phyloP scores from a whole-genome alignment of 768 basidiomycete genomes.

The Lentinula guzmanii region DNA sequence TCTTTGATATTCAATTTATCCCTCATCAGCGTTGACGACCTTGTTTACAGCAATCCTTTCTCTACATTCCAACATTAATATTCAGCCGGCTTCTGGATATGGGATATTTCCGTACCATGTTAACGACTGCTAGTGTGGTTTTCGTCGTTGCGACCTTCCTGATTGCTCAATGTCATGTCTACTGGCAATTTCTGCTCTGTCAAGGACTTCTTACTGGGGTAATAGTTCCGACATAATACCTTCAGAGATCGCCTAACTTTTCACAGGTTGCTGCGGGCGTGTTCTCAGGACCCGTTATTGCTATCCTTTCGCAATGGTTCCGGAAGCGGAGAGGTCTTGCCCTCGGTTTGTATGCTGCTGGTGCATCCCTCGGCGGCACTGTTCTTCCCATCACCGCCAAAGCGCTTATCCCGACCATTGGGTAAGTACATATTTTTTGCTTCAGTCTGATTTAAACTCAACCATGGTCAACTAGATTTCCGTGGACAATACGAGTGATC shows the following conservation, averaged over 20 bases:
- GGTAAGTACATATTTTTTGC: conserved; percentile 20
- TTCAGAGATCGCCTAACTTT: not conserved
- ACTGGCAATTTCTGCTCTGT: conserved; percentile 54
- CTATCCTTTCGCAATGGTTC: conserved; percentile 44
- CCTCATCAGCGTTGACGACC: not conserved
- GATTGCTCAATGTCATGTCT: conserved; percentile 43
- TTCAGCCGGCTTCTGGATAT: conserved; percentile 39
- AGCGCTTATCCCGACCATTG: conserved; percentile 31
- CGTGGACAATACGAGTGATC: conserved; percentile 47
- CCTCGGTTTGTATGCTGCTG: conserved; percentile 38
- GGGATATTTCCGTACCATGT: conserved; percentile 39
- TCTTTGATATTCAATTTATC: not conserved
- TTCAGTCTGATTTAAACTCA: not conserved
- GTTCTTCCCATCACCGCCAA: conserved; percentile 39
- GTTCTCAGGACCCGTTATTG: conserved; percentile 34
- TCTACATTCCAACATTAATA: conserved; percentile 2
- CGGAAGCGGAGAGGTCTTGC: conserved; percentile 35
- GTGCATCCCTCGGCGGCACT: conserved; percentile 41
- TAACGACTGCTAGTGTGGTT: conserved; percentile 30
- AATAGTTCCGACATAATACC: conserved; percentile 9
- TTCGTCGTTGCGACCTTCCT: conserved; percentile 40
- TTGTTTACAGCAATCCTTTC: conserved; percentile 1
- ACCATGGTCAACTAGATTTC: conserved; percentile 29
- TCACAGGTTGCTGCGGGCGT: conserved; percentile 24
- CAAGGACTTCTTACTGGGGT: conserved; percentile 50